Base-by-base conservation (phyloP, 2,329 filamentous ascomycete species). In the Chaetomium strumarium region DNA sequence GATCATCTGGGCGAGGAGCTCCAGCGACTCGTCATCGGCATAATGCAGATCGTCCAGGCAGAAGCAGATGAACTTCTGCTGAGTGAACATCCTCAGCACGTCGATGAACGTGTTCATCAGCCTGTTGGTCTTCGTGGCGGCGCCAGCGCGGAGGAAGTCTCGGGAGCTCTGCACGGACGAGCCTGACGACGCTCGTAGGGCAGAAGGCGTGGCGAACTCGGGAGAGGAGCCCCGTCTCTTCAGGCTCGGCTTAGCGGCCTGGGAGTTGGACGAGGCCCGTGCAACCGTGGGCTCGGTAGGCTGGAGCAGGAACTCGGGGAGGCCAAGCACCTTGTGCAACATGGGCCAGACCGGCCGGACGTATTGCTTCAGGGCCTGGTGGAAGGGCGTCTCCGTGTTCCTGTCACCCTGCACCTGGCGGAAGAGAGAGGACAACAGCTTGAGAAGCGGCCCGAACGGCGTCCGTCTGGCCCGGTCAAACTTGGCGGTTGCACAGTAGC, bases 21-120 rank as follows among this genome's bases (percentile, higher is more conserved):
- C 89, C 44, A 93, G 72, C 13, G 87, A 93, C 67, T 96, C 92
- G 24, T 86, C 81, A 64, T 96, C 92, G 7, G 90, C 90, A 67
- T 90, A 93, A 62, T 96, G 90, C 31, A 96, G 72, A 67, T 96
- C 92, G 63, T 96, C 92, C 29, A 96, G 71, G 61, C 85, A 90
- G 61, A 96, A 84, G 63, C 89, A 95, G 49, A 96, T 90, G 62
- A 96, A 84, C 62, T 91, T 93, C 66, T 91, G 84, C 17, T 84
- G 77, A 0, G 89, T 86, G 51, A 97, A 84, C 39, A 95, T 81
- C 48, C 88, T 81, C 46, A 96, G 69, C 10, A 96, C 85, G 60
- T 96, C 91, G 42, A 96, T 73, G 61, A 95, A 92, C 1, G 88
- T 91, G 64, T 90, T 92, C 77, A 92, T 88, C 51, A 96, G 78